Evolutionary conservation across 192 early-diverging fungal genomes (phyloP).

Genomic region (Backusella morwellensis): DNA sequence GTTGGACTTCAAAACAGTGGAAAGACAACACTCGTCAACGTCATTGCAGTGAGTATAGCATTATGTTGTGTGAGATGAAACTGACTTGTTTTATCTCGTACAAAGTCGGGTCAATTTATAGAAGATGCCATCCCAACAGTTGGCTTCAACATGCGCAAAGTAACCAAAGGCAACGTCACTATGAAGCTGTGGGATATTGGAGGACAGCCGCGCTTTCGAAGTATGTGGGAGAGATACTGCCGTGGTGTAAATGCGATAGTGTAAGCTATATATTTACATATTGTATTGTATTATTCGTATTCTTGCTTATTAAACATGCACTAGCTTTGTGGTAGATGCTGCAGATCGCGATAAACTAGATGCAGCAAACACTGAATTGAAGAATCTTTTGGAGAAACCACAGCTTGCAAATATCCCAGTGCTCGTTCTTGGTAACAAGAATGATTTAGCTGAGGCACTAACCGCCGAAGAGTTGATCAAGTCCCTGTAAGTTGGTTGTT

Average conservation of each 20-base stretch:
- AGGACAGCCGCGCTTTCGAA: conserved; percentile 94
- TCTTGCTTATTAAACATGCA: conserved; percentile 13
- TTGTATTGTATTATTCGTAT: background rate
- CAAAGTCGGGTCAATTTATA: conserved; percentile 70
- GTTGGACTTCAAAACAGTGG: conserved; percentile 88
- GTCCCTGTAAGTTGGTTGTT: conserved; percentile 61
- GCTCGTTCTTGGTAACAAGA: conserved; percentile 98
- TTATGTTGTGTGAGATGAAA: background rate
- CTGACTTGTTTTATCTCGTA: background rate
- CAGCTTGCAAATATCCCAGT: conserved; percentile 92
- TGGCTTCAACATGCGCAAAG: conserved; percentile 98
- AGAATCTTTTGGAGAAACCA: conserved; percentile 89
- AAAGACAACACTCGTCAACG: conserved; percentile 84
- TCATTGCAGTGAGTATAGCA: conserved; percentile 66
- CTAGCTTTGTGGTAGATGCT: conserved; percentile 93
- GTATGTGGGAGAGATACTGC: conserved; percentile 93
- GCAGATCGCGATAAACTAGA: conserved; percentile 94
- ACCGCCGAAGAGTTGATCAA: conserved; percentile 90
- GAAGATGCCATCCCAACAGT: conserved; percentile 97
- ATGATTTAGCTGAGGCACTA: conserved; percentile 88
- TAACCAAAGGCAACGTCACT: conserved; percentile 88
- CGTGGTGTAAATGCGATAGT: conserved; percentile 97
- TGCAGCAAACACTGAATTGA: conserved; percentile 89
- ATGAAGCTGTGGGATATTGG: conserved; percentile 99
- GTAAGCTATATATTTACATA: conserved; percentile 43